Evolutionary conservation across 257 asterid genomes (phyloP), one percentile per base, ranked within the genome.

Genomic region (Solanum paucissectum): DNA sequence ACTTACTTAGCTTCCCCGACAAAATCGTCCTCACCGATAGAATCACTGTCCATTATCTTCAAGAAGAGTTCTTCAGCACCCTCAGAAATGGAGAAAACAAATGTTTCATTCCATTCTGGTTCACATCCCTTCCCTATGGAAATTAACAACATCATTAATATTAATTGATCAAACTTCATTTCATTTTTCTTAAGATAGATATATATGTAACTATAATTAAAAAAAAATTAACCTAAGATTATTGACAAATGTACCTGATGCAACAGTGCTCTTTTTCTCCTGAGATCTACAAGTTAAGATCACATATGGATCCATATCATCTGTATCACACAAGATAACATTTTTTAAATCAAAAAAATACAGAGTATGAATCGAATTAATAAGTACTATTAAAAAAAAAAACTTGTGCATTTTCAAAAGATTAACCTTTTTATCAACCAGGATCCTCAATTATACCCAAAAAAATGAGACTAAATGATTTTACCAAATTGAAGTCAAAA

Each of bases 41-140:
- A 62, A 89, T 92, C 95, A 88, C 95, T 93, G 87, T 94, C 96
- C 90, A 94, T 72, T 13, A 94, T 91, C 90, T 89, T 93, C 89
- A 93, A 86, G 34, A 64, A 23, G 64, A 94, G 75, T 75, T 94
- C 95, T 2, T 91, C 77, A 86, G 87, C 92, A 83, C 86, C 92
- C 18, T 89, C 92, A 18, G 94, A 87, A 44, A 94, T 66, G 20
- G 89, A 38, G 71, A 94, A 93, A 33, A 89, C 42, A 84, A 92
- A 92, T 5, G 83, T 93, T 85, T 94, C 96, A 40, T 94, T 94
- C 96, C 96, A 94, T 83, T 92, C 95, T 23, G 96, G 95, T 10
- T 92, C 91, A 40, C 89, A 74, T 68, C 96, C 96, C 74, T 88
- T 86, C 58, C 96, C 96, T 94, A 91, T 40, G 86, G 72, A 69